phyloP scores from a whole-genome alignment of 2,329 filamentous ascomycete species.

The Aspergillus amoenus region DNA sequence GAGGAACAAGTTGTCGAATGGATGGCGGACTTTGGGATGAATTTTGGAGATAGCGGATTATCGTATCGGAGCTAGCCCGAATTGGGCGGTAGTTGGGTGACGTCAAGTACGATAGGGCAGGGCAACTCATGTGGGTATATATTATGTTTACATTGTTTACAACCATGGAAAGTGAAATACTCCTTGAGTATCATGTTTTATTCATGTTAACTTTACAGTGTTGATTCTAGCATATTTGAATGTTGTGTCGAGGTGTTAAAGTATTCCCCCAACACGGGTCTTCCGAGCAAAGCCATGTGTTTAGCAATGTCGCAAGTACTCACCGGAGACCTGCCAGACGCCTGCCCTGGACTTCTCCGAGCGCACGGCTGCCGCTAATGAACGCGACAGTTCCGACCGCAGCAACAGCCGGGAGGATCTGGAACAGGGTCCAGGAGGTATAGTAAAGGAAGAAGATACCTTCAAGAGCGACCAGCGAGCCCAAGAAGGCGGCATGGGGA shows the following conservation, averaged over 20 bases:
- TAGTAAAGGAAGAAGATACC: constrained; percentile 95
- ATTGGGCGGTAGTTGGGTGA: neutral
- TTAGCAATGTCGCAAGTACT: constrained; percentile 19
- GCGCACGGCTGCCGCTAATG: constrained; percentile 82
- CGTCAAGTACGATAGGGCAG: neutral
- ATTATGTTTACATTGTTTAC: neutral
- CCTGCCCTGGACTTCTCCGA: constrained; percentile 89
- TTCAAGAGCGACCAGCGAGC: constrained; percentile 84
- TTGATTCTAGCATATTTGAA: neutral
- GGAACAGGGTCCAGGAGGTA: constrained; percentile 85
- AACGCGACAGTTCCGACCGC: constrained; percentile 71
- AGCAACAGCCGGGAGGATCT: constrained; percentile 72
- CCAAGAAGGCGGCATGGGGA: constrained; percentile 81
- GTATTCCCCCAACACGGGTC: neutral
- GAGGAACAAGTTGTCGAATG: neutral
- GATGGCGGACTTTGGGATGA: neutral
- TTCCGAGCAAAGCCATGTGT: neutral
- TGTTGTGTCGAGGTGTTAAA: neutral
- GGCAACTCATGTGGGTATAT: too few relatives aligned
- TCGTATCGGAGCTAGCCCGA: neutral
- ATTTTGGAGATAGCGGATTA: neutral
- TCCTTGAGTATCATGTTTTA: neutral
- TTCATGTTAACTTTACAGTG: neutral
- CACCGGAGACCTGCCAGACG: constrained; percentile 70
- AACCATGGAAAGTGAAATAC: neutral